Base-by-base conservation (phyloP, 768 basidiomycete genomes). In the Lepiota brunneoincarnata region DNA sequence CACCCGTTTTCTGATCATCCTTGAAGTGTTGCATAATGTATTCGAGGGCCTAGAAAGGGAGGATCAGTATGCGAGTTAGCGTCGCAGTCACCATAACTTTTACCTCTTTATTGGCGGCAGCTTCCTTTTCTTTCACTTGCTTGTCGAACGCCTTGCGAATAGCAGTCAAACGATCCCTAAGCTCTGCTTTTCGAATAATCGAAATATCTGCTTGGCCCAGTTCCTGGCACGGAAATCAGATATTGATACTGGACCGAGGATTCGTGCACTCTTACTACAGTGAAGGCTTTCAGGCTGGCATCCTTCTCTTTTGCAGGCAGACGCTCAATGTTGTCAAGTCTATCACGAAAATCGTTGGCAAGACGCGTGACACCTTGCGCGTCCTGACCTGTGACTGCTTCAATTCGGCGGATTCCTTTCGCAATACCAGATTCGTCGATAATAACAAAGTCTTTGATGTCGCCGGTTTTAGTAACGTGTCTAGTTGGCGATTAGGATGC, bases 341-440 rank as follows among this genome's bases (percentile, higher is more conserved):
- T 79, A 3, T 77, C 72, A 55, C 81, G 77, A 18, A 94, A 77
- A 15, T 75, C 74, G 48, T 81, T 75, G 4, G 90, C 93, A 45
- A 78, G 65, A 15, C 87, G 83, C 1, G 81, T 84, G 9, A 88
- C 92, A 23, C 89, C 87, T 31, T 88, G 81, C 0, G 97, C 97
- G 67, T 98, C 94, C 58, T 93, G 83, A 15, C 96, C 96, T 0
- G 97, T 98, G 47, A 99, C 86, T 35, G 93, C 97, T 45, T 90
- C 87, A 54, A 99, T 87, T 35, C 97, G 84, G 46, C 97, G 87
- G 59, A 98, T 96, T 37, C 97, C 97, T 75, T 98, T 98, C 6
- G 97, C 97, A 62, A 98, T 98, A 31, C 95, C 95, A 3, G 91
- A 91, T 69, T 98, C 97, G 64, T 98, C 97, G 4, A 82, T 87